Conservation (phyloP, 2,329 filamentous ascomycete genomes). For the Ophiocordyceps robertsii region DNA sequence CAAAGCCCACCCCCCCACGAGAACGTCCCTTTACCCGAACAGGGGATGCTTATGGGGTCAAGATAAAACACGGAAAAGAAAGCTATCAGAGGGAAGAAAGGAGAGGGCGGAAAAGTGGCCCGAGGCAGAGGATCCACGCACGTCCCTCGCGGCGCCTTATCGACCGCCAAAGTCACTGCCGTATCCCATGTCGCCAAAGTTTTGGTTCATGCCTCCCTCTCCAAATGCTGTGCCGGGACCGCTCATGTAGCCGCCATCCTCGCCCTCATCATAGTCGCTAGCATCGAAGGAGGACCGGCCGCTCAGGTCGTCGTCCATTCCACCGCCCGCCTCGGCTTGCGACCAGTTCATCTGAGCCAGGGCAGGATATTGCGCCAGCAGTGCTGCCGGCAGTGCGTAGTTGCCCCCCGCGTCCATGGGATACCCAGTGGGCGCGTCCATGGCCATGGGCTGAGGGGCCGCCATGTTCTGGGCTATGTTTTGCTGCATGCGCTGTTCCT, state of each 20-base stretch:
- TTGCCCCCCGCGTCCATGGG: slow-evolving; percentile 41
- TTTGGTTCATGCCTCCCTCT: slow-evolving; percentile 40
- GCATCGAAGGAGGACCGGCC: slow-evolving; percentile 72
- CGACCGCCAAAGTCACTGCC: slow-evolving; percentile 38
- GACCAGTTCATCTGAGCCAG: slow-evolving; percentile 85
- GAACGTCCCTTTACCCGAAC: too few species aligned
- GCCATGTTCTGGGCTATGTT: slow-evolving; percentile 48
- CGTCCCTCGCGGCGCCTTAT: slow-evolving; percentile 5
- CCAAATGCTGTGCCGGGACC: slow-evolving; percentile 47
- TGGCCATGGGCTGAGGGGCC: slow-evolving; percentile 39
- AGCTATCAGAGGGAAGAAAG: background rate
- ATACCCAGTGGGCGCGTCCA: slow-evolving; percentile 47
- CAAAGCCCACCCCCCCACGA: too few species aligned
- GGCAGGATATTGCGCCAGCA: slow-evolving; percentile 85
- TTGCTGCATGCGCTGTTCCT: slow-evolving; percentile 57
- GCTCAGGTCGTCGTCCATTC: slow-evolving; percentile 62
- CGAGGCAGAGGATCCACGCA: background rate
- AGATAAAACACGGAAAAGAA: too few species aligned
- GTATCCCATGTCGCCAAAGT: slow-evolving; percentile 38
- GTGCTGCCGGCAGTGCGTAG: slow-evolving; percentile 68
- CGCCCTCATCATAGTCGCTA: slow-evolving; percentile 63
- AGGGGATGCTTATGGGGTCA: too few species aligned
- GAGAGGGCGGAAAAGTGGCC: background rate
- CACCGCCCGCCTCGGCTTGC: slow-evolving; percentile 48
- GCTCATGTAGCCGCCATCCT: slow-evolving; percentile 55